These are phyloP conservation scores for Neofusicoccum ribis DNA, from an alignment of 2,329 filamentous ascomycete species.

Conservation along the genomic window DNA sequence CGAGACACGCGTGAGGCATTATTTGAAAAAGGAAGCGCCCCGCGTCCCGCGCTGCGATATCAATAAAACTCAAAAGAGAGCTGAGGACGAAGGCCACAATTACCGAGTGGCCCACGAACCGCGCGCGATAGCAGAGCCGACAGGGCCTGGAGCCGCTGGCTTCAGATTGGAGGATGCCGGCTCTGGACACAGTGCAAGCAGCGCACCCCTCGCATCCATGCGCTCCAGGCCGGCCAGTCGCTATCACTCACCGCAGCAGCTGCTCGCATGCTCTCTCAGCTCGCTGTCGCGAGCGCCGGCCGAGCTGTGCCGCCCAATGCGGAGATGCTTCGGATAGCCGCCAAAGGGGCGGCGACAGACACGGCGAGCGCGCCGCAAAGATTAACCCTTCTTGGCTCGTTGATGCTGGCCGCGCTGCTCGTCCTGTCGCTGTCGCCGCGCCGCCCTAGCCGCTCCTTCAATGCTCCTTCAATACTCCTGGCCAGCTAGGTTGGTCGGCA, in stretches of 20 bases:
- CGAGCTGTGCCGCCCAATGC: neutral
- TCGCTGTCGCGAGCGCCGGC: neutral
- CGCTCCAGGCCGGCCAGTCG: neutral
- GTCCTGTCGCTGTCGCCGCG: neutral
- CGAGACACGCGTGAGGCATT: conserved; percentile 13
- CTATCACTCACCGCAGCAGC: neutral
- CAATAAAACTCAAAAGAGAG: neutral
- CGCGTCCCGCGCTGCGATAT: neutral
- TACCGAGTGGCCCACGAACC: neutral
- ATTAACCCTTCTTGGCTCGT: neutral
- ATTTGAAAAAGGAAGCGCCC: neutral
- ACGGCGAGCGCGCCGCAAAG: neutral
- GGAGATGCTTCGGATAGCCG: conserved; percentile 13
- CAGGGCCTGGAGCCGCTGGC: conserved; percentile 6
- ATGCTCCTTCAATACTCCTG: neutral
- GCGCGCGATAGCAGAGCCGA: neutral
- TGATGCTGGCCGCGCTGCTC: neutral
- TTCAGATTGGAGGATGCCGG: conserved; percentile 14
- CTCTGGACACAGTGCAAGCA: conserved; percentile 1
- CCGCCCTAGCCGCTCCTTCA: neutral
- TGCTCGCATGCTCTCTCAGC: neutral
- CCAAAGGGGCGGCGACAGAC: neutral
- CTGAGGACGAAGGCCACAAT: neutral
- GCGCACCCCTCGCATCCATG: neutral
- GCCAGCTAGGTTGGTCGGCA: neutral